Base-by-base conservation (phyloP, 1,284 basidiomycete genomes). In the Golubevia sp. region DNA sequence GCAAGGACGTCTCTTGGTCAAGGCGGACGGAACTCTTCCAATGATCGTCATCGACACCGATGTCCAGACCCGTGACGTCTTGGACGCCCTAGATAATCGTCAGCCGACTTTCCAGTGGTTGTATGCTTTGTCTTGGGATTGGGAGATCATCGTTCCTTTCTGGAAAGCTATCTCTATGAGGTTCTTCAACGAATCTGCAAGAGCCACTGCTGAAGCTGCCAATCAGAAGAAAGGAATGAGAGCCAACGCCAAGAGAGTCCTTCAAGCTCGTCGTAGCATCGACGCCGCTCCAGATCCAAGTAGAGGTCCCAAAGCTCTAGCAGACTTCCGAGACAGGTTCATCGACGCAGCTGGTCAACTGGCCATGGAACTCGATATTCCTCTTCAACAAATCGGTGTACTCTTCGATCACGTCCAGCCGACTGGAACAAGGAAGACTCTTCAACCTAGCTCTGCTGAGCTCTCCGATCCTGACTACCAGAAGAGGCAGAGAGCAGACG, bases 331-430 rank as follows among this genome's bases (percentile, higher is more conserved):
- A 34, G 82, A 83, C 38, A 83, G 85, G 26, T 86, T 86, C 74
- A 77, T 87, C 64, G 85, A 86, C 66, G 86, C 86, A 7, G 85
- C 85, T 13, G 84, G 83, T 52, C 76, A 85, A 26, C 83, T 87
- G 21, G 80, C 86, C 15, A 78, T 84, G 58, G 84, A 86, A 66
- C 77, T 87, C 27, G 85, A 86, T 61, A 77, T 86, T 21, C 84
- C 86, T 0, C 78, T 86, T 56, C 84, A 86, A 65, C 79, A 84
- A 56, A 68, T 71, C 91, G 94, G 93, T 2, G 87, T 86, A 30
- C 85, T 94, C 63, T 86, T 86, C 71, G 86, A 87, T 73, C 85
- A 85, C 57, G 85, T 86, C 21, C 73, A 86, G 24, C 85, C 84
- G 4, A 87, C 86, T 20, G 86, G 86, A 48, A 86, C 85, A 2